Evolutionary conservation across 306 rosid species (phyloP), one percentile per base, ranked within the genome.

Genomic region (Erythrophleum fordii): DNA sequence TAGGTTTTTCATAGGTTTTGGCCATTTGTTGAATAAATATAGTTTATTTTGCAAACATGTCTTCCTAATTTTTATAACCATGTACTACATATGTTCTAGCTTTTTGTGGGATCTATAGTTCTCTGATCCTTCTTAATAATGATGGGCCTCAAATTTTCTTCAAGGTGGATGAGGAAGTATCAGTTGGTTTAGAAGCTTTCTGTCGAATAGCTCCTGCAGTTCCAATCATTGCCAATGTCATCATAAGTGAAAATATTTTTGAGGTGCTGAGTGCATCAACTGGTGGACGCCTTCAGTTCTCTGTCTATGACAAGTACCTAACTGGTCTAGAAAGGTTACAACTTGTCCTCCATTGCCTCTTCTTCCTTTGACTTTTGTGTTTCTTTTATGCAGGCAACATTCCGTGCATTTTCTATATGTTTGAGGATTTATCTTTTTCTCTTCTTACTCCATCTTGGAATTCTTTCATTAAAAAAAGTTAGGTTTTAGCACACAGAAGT

Each of bases 131-230:
- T 82, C 55, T 69, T 31, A 55, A 48, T 82, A 49, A 79, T 77
- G 55, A 77, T 60, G 44, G 73, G 44, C 52, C 31, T 46, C 81
- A 13, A 55, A 56, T 74, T 81, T 80, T 82, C 80, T 69, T 85
- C 86, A 90, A 96, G 97, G 87, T 92, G 7, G 89, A 87, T 77
- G 98, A 88, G 75, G 94, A 90, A 5, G 69, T 84, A 80, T 84
- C 99, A 34, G 92, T 90, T 83, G 91, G 98, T 39, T 70, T 87
- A 56, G 97, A 90, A 83, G 99, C 98, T 71, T 96, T 96, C 88
- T 96, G 91, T 70, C 90, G 99, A 87, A 93, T 96, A 75, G 93
- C 99, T 83, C 90, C 99, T 41, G 93, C 97, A 71, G 89, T 90
- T 82, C 99, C 98, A 77, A 84, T 89, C 84, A 92, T 93, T 72